phyloP scores from a whole-genome alignment of 2,329 filamentous ascomycete genomes.

The Sporothrix curviconia region DNA sequence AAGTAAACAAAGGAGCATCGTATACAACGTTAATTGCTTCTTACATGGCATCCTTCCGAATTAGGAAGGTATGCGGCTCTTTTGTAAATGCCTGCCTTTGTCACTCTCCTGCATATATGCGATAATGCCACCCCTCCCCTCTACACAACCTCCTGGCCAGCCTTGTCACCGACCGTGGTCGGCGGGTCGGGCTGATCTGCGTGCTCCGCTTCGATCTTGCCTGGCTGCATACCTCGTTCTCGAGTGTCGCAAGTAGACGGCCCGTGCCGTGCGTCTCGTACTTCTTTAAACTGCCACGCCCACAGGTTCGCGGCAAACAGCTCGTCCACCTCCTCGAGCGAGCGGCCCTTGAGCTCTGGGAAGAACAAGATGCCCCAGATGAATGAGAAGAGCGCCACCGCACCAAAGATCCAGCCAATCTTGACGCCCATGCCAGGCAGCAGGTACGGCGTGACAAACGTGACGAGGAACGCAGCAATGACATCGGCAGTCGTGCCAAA shows the following conservation, averaged over 20 bases:
- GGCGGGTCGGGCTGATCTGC: background rate
- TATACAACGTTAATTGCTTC: no score
- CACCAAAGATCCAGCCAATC: conserved; percentile 17
- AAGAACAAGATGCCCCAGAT: conserved; percentile 16
- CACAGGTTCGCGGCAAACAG: conserved; percentile 10
- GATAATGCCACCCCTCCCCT: no score
- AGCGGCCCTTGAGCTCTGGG: conserved; percentile 15
- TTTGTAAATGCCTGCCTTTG: no score
- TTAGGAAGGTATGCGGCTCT: no score
- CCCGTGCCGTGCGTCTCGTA: conserved; percentile 15
- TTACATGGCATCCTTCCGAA: no score
- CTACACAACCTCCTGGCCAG: no score
- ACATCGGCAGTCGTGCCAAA: conserved; percentile 13
- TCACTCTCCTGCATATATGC: no score
- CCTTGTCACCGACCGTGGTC: no score
- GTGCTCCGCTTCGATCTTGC: background rate
- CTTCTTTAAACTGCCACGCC: conserved; percentile 14
- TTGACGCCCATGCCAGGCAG: conserved; percentile 15
- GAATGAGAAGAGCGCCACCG: conserved; percentile 13
- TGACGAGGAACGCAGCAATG: conserved; percentile 10
- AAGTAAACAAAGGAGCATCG: no score
- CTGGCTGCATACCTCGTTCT: conserved; percentile 12
- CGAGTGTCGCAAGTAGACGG: conserved; percentile 8
- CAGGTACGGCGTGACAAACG: conserved; percentile 15
- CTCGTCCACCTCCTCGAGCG: conserved; percentile 16